These are phyloP conservation scores for Dryadomyces quercivorus DNA, from an alignment of 2,329 filamentous ascomycete genomes.

Conservation along the genomic window DNA sequence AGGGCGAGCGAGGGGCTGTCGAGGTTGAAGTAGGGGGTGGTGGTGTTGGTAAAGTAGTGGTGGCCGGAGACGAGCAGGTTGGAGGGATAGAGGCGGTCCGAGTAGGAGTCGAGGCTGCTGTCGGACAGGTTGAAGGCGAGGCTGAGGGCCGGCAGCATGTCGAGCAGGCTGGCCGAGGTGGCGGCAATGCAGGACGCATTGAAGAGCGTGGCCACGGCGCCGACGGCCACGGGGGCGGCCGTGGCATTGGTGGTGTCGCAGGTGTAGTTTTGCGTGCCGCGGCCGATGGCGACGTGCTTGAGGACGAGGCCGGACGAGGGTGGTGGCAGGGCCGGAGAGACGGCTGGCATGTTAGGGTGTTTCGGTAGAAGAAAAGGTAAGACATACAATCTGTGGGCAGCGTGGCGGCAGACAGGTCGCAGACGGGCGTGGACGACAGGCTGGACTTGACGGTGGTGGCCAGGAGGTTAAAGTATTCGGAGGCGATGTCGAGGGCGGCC, in stretches of 20 bases:
- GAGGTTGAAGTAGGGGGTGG: slow-evolving; percentile 71
- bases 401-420: slow-evolving; percentile 40
- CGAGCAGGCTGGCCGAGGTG: slow-evolving; percentile 53
- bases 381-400: slow-evolving; percentile 31
- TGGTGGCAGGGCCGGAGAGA: slow-evolving; percentile 25
- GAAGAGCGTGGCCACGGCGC: slow-evolving; percentile 76
- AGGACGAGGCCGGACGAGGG: slow-evolving; percentile 49
- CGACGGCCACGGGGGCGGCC: slow-evolving; percentile 49
- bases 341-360: slow-evolving; percentile 2
- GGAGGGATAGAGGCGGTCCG: slow-evolving; percentile 36
- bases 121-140: slow-evolving; percentile 50
- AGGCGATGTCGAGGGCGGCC: slow-evolving; percentile 33
- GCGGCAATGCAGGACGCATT: slow-evolving; percentile 73
- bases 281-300: slow-evolving; percentile 71
- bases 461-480: slow-evolving; percentile 49
- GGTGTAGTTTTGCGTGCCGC: slow-evolving; percentile 90
- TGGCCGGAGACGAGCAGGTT: slow-evolving; percentile 57
- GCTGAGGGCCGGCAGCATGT: slow-evolving; percentile 51
- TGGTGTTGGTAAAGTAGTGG: slow-evolving; percentile 62
- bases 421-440: slow-evolving; percentile 30
- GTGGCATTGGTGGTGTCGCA: slow-evolving; percentile 52
- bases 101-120: slow-evolving; percentile 16
- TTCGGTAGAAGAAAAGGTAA: not conserved
- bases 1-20: slow-evolving; percentile 42
- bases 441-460: slow-evolving; percentile 40